A percentile compares a stretch with the other conserved stretches of the same genome.
phyloP scores from a whole-genome alignment of 176 grass and related monocot genomes.

The Rhynchospora tenuis region DNA sequence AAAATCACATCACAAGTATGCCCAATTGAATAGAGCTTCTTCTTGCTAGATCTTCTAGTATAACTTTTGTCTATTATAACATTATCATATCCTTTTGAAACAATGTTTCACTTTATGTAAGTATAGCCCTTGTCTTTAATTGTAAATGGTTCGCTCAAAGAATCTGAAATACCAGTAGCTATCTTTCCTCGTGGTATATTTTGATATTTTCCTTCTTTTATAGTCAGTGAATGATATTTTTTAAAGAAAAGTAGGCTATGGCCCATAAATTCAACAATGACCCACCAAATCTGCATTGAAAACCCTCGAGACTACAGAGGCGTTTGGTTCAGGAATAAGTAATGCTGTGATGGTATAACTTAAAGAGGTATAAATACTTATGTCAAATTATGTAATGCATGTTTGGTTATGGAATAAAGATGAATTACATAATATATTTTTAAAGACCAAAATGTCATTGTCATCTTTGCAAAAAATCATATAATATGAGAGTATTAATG shows the following conservation, averaged over 20 bases:
- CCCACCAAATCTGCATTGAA: slow-evolving; percentile 27
- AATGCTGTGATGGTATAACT: too few species aligned
- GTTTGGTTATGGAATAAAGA: too few species aligned
- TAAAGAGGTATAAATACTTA: too few species aligned
- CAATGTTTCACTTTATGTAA: background rate
- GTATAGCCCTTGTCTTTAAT: background rate
- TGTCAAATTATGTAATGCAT: too few species aligned
- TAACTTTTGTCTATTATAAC: background rate
- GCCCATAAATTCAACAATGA: slow-evolving; percentile 17
- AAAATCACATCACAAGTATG: background rate
- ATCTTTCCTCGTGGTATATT: background rate
- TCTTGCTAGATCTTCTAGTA: background rate
- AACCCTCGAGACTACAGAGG: background rate
- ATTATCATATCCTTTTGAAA: background rate
- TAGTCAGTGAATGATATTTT: background rate
- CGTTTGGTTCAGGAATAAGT: too few species aligned
- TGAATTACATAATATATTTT: too few species aligned
- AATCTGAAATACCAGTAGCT: background rate
- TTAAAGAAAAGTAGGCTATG: background rate
- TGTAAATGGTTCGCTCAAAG: background rate
- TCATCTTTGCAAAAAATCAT: too few species aligned
- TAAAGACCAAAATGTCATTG: too few species aligned
- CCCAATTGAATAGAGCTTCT: background rate
- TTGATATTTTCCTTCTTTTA: background rate
- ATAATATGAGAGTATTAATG: too few species aligned